Base-by-base conservation (phyloP, 2,329 filamentous ascomycete genomes). In the Lasiodiplodia citricola region DNA sequence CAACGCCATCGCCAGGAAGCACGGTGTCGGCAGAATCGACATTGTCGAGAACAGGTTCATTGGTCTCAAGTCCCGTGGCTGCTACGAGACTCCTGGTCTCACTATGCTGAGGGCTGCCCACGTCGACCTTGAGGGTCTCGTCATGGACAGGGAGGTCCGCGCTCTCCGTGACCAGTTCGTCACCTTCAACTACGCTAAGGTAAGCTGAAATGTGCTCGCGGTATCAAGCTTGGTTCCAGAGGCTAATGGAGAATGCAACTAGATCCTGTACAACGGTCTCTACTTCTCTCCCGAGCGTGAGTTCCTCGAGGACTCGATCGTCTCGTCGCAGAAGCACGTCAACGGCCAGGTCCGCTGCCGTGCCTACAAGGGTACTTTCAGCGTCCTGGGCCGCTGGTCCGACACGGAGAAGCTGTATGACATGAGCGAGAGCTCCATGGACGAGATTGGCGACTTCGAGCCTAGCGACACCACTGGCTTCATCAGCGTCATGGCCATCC, bases 11-110 rank as follows among this genome's bases (percentile, higher is more conserved):
- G 92, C 88, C 72, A 87, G 88, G 78, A 86, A 84, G 72, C 84
- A 93, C 82, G 92, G 92, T 78, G 87, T 95, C 73, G 92, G 92
- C 75, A 86, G 92, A 75, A 90, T 95, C 73, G 92, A 95, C 80
- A 95, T 95, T 77, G 92, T 94, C 70, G 91, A 93, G 79, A 92
- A 92, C 83, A 87, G 92, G 66, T 92, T 91, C 84, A 91, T 92
- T 76, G 92, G 92, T 71, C 85, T 94, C 75, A 94, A 94, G 85
- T 90, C 87, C 73, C 88, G 92, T 75, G 92, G 92, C 75, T 94
- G 92, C 85, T 94, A 94, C 84, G 92, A 94, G 71, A 81, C 80
- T 52, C 80, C 76, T 57, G 78, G 77, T 74, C 79, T 80, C 75
- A 80, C 78, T 37, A 78, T 80, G 70, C 85, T 88, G 54, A 84